Percentiles rank a stretch among this genome's conserved stretches.
Conservation (phyloP, 495 filamentous ascomycete genomes). For the Penicillium fimorum region DNA sequence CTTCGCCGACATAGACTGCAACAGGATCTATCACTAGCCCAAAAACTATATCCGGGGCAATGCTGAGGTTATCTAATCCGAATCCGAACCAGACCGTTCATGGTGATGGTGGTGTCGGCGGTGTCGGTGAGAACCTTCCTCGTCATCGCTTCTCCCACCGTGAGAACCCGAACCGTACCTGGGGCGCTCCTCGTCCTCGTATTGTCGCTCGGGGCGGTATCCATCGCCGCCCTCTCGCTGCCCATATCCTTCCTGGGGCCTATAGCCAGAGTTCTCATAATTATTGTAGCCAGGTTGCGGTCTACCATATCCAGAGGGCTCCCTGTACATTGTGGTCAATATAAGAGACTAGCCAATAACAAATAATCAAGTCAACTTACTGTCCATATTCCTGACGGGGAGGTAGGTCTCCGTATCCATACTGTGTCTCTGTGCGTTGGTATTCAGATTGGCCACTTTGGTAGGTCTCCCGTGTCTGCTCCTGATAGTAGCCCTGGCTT, state of each 20-base stretch:
- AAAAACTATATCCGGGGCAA: not conserved
- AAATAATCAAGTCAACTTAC: conserved; percentile 21
- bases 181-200: conserved; percentile 15
- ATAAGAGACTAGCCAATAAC: conserved; percentile 25
- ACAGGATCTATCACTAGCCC: not conserved
- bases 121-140: conserved; percentile 28
- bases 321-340: conserved; percentile 19
- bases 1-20: not conserved
- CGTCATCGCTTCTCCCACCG: conserved; percentile 17
- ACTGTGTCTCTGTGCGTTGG: conserved; percentile 16
- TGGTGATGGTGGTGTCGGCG: conserved; percentile 40
- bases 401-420: conserved; percentile 15
- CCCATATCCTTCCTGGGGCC: conserved; percentile 22
- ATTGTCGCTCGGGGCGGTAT: conserved; percentile 10
- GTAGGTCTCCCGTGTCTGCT: conserved; percentile 21
- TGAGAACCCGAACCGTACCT: conserved; percentile 16
- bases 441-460: conserved; percentile 18
- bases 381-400: conserved; percentile 18
- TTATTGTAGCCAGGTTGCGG: conserved; percentile 23
- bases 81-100: conserved; percentile 24
- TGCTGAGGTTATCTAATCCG: conserved; percentile 13
- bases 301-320: conserved; percentile 20
- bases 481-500: conserved; percentile 20
- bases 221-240: conserved; percentile 14
- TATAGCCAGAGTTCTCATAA: conserved; percentile 16